These are phyloP conservation scores for Aphanocladium album DNA, from an alignment of 2,329 filamentous ascomycete genomes.

Conservation along the genomic window DNA sequence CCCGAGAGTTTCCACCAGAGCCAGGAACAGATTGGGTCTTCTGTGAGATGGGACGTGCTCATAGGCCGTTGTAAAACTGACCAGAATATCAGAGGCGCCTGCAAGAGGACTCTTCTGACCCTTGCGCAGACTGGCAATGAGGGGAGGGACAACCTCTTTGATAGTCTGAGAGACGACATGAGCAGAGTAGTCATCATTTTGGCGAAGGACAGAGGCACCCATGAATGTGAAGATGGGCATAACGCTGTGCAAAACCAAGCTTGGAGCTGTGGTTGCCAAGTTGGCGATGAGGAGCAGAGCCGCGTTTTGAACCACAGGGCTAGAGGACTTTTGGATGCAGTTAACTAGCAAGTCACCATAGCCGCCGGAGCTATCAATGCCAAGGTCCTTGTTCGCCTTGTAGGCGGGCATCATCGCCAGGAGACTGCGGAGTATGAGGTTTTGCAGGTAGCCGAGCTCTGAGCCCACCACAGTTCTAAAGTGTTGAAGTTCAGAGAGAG, in stretches of 20 bases:
- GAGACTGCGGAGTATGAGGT: slow-evolving; percentile 74
- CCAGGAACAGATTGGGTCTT: slow-evolving; percentile 74
- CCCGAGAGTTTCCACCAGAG: slow-evolving; percentile 79
- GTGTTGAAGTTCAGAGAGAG: slow-evolving; percentile 81
- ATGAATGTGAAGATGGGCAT: slow-evolving; percentile 99
- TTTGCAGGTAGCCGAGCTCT: slow-evolving; percentile 86
- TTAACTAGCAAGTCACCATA: slow-evolving; percentile 89
- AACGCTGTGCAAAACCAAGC: slow-evolving; percentile 89
- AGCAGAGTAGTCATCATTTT: slow-evolving; percentile 94
- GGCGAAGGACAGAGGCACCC: slow-evolving; percentile 82
- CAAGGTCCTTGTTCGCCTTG: slow-evolving; percentile 54
- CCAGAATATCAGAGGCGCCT: slow-evolving; percentile 81
- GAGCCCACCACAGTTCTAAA: slow-evolving; percentile 77
- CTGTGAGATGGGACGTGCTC: slow-evolving; percentile 91
- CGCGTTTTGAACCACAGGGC: slow-evolving; percentile 88
- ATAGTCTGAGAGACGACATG: slow-evolving; percentile 95
- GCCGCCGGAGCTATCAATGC: slow-evolving; percentile 72
- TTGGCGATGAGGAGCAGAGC: slow-evolving; percentile 83
- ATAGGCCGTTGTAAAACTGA: slow-evolving; percentile 94
- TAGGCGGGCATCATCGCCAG: slow-evolving; percentile 77
- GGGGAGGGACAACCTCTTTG: slow-evolving; percentile 84
- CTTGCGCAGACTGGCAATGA: slow-evolving; percentile 79
- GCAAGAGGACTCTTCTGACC: slow-evolving; percentile 73
- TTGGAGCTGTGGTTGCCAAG: slow-evolving; percentile 80
- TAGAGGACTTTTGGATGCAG: slow-evolving; percentile 86